Evolutionary conservation across 1,139 yeast genomes (phyloP), one percentile per base, ranked within the genome.

Genomic region (Geotrichum restrictum): DNA sequence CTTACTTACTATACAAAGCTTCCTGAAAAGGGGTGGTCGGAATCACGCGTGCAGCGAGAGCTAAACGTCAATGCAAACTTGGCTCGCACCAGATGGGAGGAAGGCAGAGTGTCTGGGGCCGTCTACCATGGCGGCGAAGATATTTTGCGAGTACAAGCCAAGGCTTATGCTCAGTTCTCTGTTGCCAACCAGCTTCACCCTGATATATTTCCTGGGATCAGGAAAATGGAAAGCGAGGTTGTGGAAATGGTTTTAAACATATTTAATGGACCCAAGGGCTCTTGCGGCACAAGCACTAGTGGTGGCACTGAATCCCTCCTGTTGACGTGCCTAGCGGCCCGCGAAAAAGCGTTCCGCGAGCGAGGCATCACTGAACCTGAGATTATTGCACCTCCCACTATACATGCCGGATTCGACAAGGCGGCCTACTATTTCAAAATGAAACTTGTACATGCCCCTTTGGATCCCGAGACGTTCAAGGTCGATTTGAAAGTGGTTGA

Each of bases 241-340:
- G 98, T 93, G 2, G 75, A 94, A 1, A 93, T 93, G 98, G 94
- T 87, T 7, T 74, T 93, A 58, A 78, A 76, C 21, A 64, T 89
- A 61, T 93, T 85, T 72, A 78, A 91, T 68, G 95, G 95, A 1
- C 84, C 85, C 1, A 67, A 68, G 21, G 66, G 77, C 0, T 88
- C 85, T 0, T 88, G 94, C 65, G 98, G 98, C 13, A 82, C 94
- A n/a, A 80, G 95, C 0, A 85, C 97, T 1, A 83, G 94, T 1
- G 98, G 98, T n/a, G 98, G 98, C 27, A 89, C 98, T 0, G 98
- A 93, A 67, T 89, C 97, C 1, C 71, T 93, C 49, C 70, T 93
- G 45, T 74, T 93, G 63, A 82, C 98, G 0, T 91, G 96, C 53
- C 74, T 93, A 50, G 83, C 96, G 19, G 98, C 98, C 0, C 76